Evolutionary conservation across 2,329 filamentous ascomycete species (phyloP).

Genomic region (Aspergillus udagawae): DNA sequence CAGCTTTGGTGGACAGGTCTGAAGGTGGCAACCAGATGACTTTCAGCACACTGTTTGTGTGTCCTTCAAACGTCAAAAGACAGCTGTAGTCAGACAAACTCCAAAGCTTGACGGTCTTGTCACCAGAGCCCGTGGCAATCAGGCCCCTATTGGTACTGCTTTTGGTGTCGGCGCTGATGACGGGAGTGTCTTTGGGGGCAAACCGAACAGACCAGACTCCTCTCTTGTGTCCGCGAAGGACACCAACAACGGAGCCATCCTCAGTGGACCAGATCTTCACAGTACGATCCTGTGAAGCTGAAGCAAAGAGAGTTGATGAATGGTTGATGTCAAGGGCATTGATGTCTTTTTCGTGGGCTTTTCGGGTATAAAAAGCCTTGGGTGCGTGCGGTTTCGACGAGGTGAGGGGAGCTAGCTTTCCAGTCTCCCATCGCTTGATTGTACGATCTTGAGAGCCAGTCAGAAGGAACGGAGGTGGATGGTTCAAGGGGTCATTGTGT

Average conservation of each 20-base stretch:
- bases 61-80: conserved; percentile 89
- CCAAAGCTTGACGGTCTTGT: conserved; percentile 96
- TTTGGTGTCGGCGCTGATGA: conserved; percentile 67
- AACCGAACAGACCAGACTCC: conserved; percentile 97
- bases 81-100: conserved; percentile 88
- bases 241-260: conserved; percentile 85
- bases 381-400: conserved; percentile 30
- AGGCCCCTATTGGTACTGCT: conserved; percentile 72
- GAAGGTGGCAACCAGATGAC: conserved; percentile 74
- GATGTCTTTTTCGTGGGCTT: conserved; percentile 98
- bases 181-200: conserved; percentile 71
- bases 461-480: conserved; percentile 79
- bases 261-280: conserved; percentile 95
- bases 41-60: conserved; percentile 93
- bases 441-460: conserved; percentile 96
- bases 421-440: conserved; percentile 88
- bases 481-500: conserved; percentile 66
- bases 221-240: conserved; percentile 85
- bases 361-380: conserved; percentile 75
- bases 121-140: conserved; percentile 84
- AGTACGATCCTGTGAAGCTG: conserved; percentile 91
- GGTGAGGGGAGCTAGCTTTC: conserved; percentile 53
- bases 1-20: conserved; percentile 31
- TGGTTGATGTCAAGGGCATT: conserved; percentile 85
- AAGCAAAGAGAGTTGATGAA: conserved; percentile 77